Evolutionary conservation across 495 filamentous ascomycete genomes (phyloP), one percentile per base, ranked within the genome.

Genomic region (Aspergillus indologenus): DNA sequence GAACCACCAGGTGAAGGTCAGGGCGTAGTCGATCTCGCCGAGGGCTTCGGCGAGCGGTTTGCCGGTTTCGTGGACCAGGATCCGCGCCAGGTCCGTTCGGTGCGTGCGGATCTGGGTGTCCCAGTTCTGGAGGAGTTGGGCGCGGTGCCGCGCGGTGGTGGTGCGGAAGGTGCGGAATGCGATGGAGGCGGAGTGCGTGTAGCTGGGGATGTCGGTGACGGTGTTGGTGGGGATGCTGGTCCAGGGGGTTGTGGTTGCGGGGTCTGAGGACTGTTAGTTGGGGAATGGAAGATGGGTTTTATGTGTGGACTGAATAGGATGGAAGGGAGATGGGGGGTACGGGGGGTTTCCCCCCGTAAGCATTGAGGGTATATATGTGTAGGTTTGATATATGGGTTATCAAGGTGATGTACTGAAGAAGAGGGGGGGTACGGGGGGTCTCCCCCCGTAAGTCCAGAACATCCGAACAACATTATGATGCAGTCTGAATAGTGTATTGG

Each of bases 1-100:
- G 65, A 87, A 87, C 83, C 84, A 86, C 77, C 83, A 84, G 11
- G 81, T 79, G 66, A 87, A 87, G 5, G 81, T 76, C 0, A 78
- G 66, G 0, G 82, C 82, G 65, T 87, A 87, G 49, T 84, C 82
- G 44, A 86, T 67, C 64, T 87, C 85, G 12, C 78, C 81, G 29
- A 79, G 75, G 12, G 85, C 74, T 60, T 87, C 85, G 24, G 74
- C 75, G 5, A 86, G 63, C 1, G 84, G 84, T 64, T 87, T 87
- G n/a, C 85, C 85, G 0, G 83, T 86, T 69, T 87, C 84, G 64
- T 83, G 81, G 23, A 82, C 83, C 5, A 86, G 64, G 59, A 87
- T 83, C 42, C 76, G 75, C 21, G 84, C 83, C 23, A 87, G 66
- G 54, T 87, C 84, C 19, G 82, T 77, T 43, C 72, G 68, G 52